Conservation (phyloP, 495 filamentous ascomycete species). For the Immersiella caudata region DNA sequence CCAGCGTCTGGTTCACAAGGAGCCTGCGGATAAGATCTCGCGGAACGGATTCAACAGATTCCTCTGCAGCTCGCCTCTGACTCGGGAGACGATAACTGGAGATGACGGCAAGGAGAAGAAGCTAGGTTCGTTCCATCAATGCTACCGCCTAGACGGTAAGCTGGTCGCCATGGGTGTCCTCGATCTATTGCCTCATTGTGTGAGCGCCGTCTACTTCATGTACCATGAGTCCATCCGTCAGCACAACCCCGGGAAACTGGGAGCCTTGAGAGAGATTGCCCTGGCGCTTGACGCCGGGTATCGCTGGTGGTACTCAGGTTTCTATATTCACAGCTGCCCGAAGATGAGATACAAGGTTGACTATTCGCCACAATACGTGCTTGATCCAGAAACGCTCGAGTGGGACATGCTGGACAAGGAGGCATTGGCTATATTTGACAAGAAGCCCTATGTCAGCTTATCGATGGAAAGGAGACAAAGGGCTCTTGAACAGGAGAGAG, state of each 20-base stretch:
- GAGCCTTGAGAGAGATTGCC: constrained; percentile 81
- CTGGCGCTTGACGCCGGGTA: constrained; percentile 77
- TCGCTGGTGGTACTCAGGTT: constrained; percentile 58
- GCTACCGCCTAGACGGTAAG: constrained; percentile 86
- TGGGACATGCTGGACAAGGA: constrained; percentile 79
- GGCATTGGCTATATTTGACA: constrained; percentile 63
- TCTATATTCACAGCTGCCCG: constrained; percentile 55
- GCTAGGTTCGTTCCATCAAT: constrained; percentile 92
- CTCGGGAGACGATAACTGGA: constrained; percentile 47
- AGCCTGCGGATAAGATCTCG: constrained; percentile 67
- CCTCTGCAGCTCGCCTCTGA: constrained; percentile 78
- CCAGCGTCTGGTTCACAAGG: constrained; percentile 78
- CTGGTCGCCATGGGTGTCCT: constrained; percentile 88
- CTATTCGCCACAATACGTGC: constrained; percentile 79
- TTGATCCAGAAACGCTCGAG: constrained; percentile 73
- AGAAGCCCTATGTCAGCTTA: constrained; percentile 68
- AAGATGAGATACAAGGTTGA: constrained; percentile 80
- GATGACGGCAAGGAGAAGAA: constrained; percentile 56
- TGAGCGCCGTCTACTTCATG: constrained; percentile 94
- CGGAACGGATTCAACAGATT: constrained; percentile 75
- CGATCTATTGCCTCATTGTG: constrained; percentile 81
- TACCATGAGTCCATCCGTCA: constrained; percentile 82
- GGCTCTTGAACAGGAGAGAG: background rate
- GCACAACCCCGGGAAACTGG: constrained; percentile 85
- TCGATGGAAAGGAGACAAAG: constrained; percentile 49